A percentile compares a stretch with the other conserved stretches of the same genome.
Evolutionary conservation across 2,329 filamentous ascomycete genomes (phyloP).

Genomic region (Cryphonectria nitschkei): DNA sequence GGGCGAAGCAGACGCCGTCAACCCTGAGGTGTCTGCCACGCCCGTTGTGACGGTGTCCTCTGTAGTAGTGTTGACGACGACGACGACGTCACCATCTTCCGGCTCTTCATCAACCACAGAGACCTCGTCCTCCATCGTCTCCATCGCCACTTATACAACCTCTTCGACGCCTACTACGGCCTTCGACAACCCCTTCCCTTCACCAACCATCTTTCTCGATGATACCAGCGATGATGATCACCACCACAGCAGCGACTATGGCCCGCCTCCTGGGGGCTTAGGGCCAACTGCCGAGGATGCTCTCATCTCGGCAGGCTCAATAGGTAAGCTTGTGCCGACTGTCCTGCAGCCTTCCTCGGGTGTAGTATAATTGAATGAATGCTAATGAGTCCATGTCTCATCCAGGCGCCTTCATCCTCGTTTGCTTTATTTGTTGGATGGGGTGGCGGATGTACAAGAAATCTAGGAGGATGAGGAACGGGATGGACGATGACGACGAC

Average conservation of each 20-base stretch:
- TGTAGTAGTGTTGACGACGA: constrained; percentile 27
- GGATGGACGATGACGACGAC: constrained; percentile 22
- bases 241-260: neutral
- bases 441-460: constrained; percentile 46
- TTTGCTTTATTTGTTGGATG: constrained; percentile 51
- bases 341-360: neutral
- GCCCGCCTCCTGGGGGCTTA: constrained; percentile 25
- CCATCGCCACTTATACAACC: neutral
- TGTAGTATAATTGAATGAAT: neutral
- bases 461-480: constrained; percentile 34
- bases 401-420: constrained; percentile 48
- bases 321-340: constrained; percentile 34
- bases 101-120: neutral
- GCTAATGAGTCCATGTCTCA: neutral
- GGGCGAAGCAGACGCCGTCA: neutral
- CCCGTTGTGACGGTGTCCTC: constrained; percentile 24
- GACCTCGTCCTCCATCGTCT: neutral
- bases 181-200: constrained; percentile 16
- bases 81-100: constrained; percentile 9
- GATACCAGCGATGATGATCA: constrained; percentile 19
- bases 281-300: constrained; percentile 36
- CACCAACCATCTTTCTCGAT: constrained; percentile 24
- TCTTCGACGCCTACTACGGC: constrained; percentile 17
- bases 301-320: constrained; percentile 41
- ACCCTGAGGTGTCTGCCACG: constrained; percentile 12